Percentiles rank a stretch among this genome's conserved stretches.
These are phyloP conservation scores for Houttuynia cordata DNA, from an alignment of 164 flowering plant species.

Conservation along the genomic window DNA sequence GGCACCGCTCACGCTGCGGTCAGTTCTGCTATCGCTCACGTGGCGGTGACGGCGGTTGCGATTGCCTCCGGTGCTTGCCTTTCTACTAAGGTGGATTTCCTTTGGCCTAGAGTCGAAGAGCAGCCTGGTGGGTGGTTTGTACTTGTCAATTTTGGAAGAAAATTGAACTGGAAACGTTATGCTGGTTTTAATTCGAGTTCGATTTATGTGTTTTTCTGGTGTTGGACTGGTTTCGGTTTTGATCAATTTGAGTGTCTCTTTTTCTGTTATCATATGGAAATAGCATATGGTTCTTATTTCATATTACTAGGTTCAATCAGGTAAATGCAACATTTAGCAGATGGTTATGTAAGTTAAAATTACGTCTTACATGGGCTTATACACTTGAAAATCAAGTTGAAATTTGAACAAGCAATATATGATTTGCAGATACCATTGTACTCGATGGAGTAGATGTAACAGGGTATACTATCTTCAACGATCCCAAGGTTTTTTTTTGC, in stretches of 20 bases:
- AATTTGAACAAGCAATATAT: neutral
- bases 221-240: neutral
- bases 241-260: neutral
- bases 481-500: slow-evolving; percentile 53
- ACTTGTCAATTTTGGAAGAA: neutral
- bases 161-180: neutral
- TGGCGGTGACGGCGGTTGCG: slow-evolving; percentile 85
- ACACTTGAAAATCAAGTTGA: neutral
- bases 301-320: neutral
- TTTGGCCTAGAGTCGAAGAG: slow-evolving; percentile 76
- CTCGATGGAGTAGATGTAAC: slow-evolving; percentile 89
- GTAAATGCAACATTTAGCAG: neutral
- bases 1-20: slow-evolving; percentile 73
- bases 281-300: neutral
- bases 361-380: neutral
- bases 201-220: neutral
- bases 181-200: no score
- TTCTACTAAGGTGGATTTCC: slow-evolving; percentile 78
- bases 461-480: slow-evolving; percentile 59
- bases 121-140: slow-evolving; percentile 40
- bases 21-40: slow-evolving; percentile 67
- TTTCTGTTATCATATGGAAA: neutral
- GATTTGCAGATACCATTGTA: slow-evolving; percentile 42
- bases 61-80: slow-evolving; percentile 95
- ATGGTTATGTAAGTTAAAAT: no score